Percentiles rank a stretch among this genome's conserved stretches.
phyloP scores from a whole-genome alignment of 306 rosid species.

The Gillenia trifoliata region DNA sequence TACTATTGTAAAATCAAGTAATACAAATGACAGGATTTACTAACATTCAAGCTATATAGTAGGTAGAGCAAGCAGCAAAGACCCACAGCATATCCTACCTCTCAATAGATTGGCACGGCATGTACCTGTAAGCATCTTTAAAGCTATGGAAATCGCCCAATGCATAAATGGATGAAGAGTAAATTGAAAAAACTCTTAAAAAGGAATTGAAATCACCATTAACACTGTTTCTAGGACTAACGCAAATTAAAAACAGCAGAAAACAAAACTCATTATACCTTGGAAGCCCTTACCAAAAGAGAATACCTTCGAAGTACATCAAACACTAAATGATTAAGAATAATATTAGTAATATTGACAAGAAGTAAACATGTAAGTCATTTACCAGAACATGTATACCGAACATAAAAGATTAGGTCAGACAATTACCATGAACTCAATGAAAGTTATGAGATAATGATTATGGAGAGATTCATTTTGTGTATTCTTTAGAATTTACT shows the following conservation, averaged over 20 bases:
- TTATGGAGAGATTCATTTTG: neutral
- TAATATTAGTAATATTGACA: conserved; percentile 16
- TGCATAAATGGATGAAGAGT: conserved; percentile 32
- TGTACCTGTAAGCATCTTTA: conserved; percentile 88
- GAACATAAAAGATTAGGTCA: conserved; percentile 10
- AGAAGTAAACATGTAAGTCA: conserved; percentile 19
- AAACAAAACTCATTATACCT: conserved; percentile 26
- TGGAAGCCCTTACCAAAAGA: conserved; percentile 26
- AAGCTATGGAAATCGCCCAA: conserved; percentile 50
- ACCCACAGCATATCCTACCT: conserved; percentile 78
- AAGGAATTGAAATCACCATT: conserved; percentile 14
- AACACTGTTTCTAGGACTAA: conserved; percentile 16
- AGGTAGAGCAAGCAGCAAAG: conserved; percentile 80
- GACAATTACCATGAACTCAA: neutral
- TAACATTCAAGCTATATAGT: conserved; percentile 61
- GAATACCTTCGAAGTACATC: conserved; percentile 27
- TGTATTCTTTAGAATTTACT: neutral
- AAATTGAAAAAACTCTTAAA: conserved; percentile 19
- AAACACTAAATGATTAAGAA: conserved; percentile 14
- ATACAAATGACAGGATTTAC: conserved; percentile 57
- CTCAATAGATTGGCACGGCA: conserved; percentile 77
- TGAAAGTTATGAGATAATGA: neutral
- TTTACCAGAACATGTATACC: neutral
- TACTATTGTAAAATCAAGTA: conserved; percentile 27
- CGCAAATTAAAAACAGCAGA: conserved; percentile 17